phyloP scores from a whole-genome alignment of 2,329 filamentous ascomycete species.

The Raffaelea arxii region DNA sequence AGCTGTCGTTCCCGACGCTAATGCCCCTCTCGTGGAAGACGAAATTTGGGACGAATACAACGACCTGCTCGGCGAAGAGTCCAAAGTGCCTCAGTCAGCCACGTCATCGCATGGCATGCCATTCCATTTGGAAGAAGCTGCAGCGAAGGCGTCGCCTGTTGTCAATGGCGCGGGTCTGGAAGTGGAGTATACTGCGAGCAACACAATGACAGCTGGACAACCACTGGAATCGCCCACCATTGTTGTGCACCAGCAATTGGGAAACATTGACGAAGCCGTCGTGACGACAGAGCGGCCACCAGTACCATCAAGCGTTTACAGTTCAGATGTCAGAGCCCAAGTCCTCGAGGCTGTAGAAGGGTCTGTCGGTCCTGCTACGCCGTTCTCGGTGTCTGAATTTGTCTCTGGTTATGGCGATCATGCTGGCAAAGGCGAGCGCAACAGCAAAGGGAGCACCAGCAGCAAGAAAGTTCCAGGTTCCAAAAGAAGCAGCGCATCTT shows the following conservation, averaged over 20 bases:
- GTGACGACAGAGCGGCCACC: slow-evolving; percentile 16
- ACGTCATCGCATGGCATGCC: slow-evolving; percentile 47
- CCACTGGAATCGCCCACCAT: slow-evolving; percentile 40
- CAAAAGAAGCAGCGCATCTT: slow-evolving; percentile 20
- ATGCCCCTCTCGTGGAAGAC: slow-evolving; percentile 61
- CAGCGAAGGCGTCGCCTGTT: too few species aligned
- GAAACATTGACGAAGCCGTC: slow-evolving; percentile 22
- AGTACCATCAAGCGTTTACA: slow-evolving; percentile 41
- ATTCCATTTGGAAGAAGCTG: slow-evolving; percentile 38
- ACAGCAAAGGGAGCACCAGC: slow-evolving; percentile 15
- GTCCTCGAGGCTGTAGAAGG: slow-evolving; percentile 40
- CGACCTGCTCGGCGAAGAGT: slow-evolving; percentile 65
- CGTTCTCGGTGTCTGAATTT: slow-evolving; percentile 33
- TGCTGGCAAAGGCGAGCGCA: too few species aligned
- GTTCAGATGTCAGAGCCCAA: slow-evolving; percentile 43
- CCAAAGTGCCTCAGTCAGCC: slow-evolving; percentile 37
- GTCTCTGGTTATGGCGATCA: slow-evolving; percentile 28
- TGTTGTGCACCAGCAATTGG: slow-evolving; percentile 17
- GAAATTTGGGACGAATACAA: slow-evolving; percentile 95
- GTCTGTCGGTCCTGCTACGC: slow-evolving; percentile 30
- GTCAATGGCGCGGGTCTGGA: too few species aligned
- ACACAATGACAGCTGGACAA: slow-evolving; percentile 14
- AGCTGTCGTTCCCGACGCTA: slow-evolving; percentile 53
- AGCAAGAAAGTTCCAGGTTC: slow-evolving; percentile 14
- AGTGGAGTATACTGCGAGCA: background rate